These are phyloP conservation scores for Filosporella fistucella DNA, from an alignment of 495 filamentous ascomycete genomes.

Conservation along the genomic window DNA sequence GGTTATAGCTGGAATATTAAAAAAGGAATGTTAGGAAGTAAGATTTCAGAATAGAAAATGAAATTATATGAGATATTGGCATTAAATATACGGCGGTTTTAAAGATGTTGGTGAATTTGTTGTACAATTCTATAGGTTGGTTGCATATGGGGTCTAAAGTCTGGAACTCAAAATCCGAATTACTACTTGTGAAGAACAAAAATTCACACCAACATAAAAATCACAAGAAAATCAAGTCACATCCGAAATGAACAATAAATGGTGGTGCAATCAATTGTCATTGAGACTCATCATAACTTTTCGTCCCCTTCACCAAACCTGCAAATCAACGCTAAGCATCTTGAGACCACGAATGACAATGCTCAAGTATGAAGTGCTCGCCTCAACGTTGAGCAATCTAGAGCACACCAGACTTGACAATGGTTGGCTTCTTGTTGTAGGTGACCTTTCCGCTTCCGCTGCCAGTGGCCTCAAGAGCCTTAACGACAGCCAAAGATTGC, in stretches of 20 bases:
- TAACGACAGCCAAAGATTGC: conserved; percentile 59
- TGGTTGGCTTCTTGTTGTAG: conserved; percentile 62
- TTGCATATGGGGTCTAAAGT: too few relatives aligned
- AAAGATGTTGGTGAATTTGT: too few relatives aligned
- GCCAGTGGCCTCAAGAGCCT: conserved; percentile 70
- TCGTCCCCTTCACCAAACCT: conserved; percentile 10
- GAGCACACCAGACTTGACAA: conserved; percentile 53
- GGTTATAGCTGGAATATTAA: too few relatives aligned
- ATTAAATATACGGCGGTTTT: too few relatives aligned
- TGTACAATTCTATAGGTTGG: too few relatives aligned
- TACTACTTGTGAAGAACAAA: too few relatives aligned
- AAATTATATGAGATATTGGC: too few relatives aligned
- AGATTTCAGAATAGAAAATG: too few relatives aligned
- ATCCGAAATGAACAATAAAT: conserved; percentile 13
- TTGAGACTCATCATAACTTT: conserved; percentile 24
- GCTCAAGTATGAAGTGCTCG: conserved; percentile 11
- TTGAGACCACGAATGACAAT: conserved; percentile 8
- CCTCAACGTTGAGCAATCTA: conserved; percentile 39
- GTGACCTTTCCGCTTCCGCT: conserved; percentile 55
- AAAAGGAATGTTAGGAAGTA: conserved; percentile 6
- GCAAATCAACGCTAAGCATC: conserved; percentile 1
- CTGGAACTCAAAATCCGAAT: too few relatives aligned
- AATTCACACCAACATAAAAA: too few relatives aligned
- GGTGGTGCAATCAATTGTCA: too few relatives aligned
- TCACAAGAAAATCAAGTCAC: too few relatives aligned